Base-by-base conservation (phyloP, 805 yeast species). In the Metschnikowia cerradonensis region DNA sequence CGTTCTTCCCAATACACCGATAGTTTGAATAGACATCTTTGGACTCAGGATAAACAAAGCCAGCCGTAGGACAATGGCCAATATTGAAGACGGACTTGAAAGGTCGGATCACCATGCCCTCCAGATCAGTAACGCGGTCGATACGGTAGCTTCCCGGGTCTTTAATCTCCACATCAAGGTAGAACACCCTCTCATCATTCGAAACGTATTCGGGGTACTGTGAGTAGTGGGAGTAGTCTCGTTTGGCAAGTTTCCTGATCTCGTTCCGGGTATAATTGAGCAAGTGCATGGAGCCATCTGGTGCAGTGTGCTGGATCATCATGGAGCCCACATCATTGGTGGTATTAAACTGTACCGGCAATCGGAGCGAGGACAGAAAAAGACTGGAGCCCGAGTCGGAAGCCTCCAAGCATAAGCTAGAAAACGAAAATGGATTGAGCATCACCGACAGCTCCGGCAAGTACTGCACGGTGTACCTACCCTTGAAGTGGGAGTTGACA, bases 371-470 rank as follows among this genome's bases (percentile, higher is more conserved):
- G 13, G 65, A 60, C 34, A 55, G 51, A 22, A 54, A 51, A 3
- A 41, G 33, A n/a, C 32, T 34, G 20, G 49, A 49, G 64, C 60
- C 61, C 45, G 64, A 60, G 53, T 61, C 48, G n/a, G 51, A 7
- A 51, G 63, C 56, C 15, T 79, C 78, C 41, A 86, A 57, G 69
- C 99, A 94, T 53, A 78, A 79, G 4, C 80, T 74, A 30, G 62
- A 63, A 47, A 79, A 82, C 45, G 76, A 80, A 58, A 82, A 79
- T 2, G 97, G 97, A 56, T 91, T 90, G 59, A 94, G 70, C 60
- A 77, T 74, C 4, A 95, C 96, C 0, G 95, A 85, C 41, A 95
- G 86, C 67, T 92, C 97, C 0, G 99, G 98, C 34, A 94, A 72
- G 54, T 88, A 87, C 61, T 91, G 87, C 54, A 94, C 85, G 0